Evolutionary conservation across 176 grass and related monocot species (phyloP), one percentile per base, ranked within the genome.

Genomic region (Echinochloa phyllopogon): DNA sequence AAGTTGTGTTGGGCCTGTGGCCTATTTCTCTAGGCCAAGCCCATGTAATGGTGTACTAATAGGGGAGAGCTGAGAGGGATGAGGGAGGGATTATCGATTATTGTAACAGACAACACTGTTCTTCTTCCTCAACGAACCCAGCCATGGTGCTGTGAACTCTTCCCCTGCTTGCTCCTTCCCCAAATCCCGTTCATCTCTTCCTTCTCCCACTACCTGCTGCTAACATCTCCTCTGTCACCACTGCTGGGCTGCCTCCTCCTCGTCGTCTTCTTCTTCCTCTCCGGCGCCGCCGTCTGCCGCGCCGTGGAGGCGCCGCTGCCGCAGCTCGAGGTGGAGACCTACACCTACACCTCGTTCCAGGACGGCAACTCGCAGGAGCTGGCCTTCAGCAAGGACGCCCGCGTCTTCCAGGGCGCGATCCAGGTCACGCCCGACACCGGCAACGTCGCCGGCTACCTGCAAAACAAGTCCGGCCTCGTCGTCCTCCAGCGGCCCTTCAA

Each of bases 361-460:
- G 16, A 0, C 0, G 59, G 12, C 25, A 13, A 77, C 57, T 25
- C 50, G 40, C 0, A 0, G 74, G 75, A 56, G 3, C 45, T 90
- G 37, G 0, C 0, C 9, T 1, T 29, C 55, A 65, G n/a, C 44
- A 25, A 4, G 6, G 42, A 51, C 29, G 86, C 92, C 23, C 3
- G 2, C n/a, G 62, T 84, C 83, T 56, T 23, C 57, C 2, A 18
- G 24, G 86, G 92, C 47, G 92, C 92, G 14, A 84, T 94, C 15
- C 92, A 94, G 86, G 47, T 94, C 75, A 84, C 89, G 24, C 89
- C 86, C 0, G 92, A 94, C 83, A 20, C 63, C 15, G 1, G 0
- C 1, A 91, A 94, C 83, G 0, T 0, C 3, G 1, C 1, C 18
- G 6, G 0, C 57, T 62, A 3, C 81, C 65, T 82, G n/a, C 2